Percentiles rank a stretch among this genome's conserved stretches.
phyloP scores from a whole-genome alignment of 176 grass and related monocot genomes.

The Chrysopogon serrulatus region DNA sequence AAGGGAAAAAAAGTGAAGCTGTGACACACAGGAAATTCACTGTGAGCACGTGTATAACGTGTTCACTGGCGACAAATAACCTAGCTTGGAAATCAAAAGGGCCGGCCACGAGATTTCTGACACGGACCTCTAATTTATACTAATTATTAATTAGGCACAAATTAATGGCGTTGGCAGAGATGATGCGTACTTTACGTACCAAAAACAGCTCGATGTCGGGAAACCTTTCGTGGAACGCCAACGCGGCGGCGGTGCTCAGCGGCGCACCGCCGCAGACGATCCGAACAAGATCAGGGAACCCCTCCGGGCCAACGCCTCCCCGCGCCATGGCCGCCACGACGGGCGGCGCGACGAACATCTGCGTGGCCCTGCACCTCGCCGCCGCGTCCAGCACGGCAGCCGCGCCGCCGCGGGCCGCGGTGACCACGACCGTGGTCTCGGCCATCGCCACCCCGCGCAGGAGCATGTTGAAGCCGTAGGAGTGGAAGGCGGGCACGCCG shows the following conservation, averaged over 20 bases:
- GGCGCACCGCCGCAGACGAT: background rate
- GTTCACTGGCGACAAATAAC: too few relatives aligned
- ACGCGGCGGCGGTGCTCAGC: background rate
- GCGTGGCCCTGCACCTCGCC: background rate
- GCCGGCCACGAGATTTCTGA: too few relatives aligned
- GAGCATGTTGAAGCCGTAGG: slow-evolving; percentile 1
- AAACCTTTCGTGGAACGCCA: background rate
- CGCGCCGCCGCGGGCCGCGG: background rate
- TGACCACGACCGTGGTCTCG: background rate
- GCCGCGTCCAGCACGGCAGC: background rate
- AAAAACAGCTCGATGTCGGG: background rate
- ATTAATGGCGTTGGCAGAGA: background rate
- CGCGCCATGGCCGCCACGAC: background rate
- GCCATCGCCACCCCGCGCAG: background rate
- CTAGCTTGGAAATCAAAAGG: too few relatives aligned
- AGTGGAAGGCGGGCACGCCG: background rate
- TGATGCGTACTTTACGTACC: background rate
- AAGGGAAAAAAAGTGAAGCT: too few relatives aligned
- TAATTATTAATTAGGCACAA: too few relatives aligned
- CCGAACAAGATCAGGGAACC: background rate
- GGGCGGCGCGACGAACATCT: slow-evolving; percentile 7
- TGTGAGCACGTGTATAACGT: too few relatives aligned
- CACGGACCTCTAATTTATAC: too few relatives aligned
- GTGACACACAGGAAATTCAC: too few relatives aligned
- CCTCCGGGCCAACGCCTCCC: background rate